Base-by-base conservation (phyloP, 192 early-diverging fungal species). In the Coemansia aciculifera region DNA sequence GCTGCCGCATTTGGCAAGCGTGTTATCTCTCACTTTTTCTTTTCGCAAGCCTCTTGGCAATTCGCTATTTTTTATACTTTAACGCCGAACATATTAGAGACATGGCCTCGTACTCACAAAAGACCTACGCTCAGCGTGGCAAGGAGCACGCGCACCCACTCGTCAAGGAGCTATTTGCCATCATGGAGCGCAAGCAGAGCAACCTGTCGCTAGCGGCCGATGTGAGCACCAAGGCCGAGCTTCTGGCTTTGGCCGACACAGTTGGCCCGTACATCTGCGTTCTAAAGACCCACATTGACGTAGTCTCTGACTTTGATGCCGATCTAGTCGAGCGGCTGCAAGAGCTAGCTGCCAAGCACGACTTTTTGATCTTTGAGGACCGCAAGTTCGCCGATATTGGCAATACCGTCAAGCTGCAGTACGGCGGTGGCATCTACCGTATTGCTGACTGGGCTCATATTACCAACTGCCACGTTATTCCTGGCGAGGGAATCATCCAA, bases 381-480 rank as follows among this genome's bases (percentile, higher is more conserved):
- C 90, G 97, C 79, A 98, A 98, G 85, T 98, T 98, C 86, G 95
- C 95, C 57, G 97, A 98, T 73, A 98, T 98, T 77, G 97, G 94
- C 54, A 97, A 98, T 75, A 99, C 97, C 23, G 98, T 98, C 72
- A 94, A 95, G 77, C 86, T 87, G 48, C 98, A 99, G 86, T 99
- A 99, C 74, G 87, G 86, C 56, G 84, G 85, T 21, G 98, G 98
- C 60, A 78, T 99, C 27, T 95, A 97, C 84, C 84, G 88, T 44
- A 99, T 99, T 64, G 91, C 95, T 5, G 88, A 88, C 46, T 99
- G 98, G 97, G 86, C 98, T 2, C 87, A 99, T 77, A 94, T 99
- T 74, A 95, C 93, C 37, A 98, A 98, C 87, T 93, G 93, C 56
- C 98, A 99, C 64, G 86, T 90, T 8, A 83, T 99, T 15, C 96